Percentiles rank a stretch among this genome's conserved stretches.
Conservation (phyloP, 1,284 basidiomycete genomes). For the Laetiporus sulphureus region DNA sequence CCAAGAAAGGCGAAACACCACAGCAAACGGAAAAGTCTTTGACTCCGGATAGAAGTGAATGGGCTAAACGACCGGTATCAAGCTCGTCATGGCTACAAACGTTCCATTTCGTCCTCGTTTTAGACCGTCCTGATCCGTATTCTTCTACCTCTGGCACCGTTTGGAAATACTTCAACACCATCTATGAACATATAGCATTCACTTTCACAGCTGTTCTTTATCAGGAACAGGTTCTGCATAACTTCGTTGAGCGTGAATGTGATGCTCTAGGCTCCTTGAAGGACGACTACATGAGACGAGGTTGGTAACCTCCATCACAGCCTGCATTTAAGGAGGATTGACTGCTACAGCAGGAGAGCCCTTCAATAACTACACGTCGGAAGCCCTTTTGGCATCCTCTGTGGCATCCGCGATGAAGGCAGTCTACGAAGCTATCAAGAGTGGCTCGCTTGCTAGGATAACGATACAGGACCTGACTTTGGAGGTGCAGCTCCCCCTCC, state of each 20-base stretch:
- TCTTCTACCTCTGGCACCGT: conserved; percentile 73
- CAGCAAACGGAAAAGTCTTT: conserved; percentile 15
- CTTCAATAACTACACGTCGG: conserved; percentile 46
- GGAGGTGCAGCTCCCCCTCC: conserved; percentile 77
- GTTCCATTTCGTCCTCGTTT: conserved; percentile 85
- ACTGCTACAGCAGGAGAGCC: conserved; percentile 38
- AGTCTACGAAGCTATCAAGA: conserved; percentile 71
- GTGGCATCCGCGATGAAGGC: conserved; percentile 71
- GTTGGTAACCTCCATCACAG: conserved; percentile 27
- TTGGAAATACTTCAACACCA: conserved; percentile 72
- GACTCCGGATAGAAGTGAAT: conserved; percentile 17
- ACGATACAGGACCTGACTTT: conserved; percentile 71
- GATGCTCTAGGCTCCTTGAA: conserved; percentile 61
- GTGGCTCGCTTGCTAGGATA: conserved; percentile 64
- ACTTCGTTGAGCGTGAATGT: conserved; percentile 77
- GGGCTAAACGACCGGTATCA: conserved; percentile 5
- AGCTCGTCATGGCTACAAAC: conserved; percentile 56
- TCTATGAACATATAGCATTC: conserved; percentile 86
- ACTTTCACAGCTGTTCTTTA: conserved; percentile 84
- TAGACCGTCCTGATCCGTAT: conserved; percentile 86
- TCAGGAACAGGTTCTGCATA: conserved; percentile 78
- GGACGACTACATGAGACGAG: conserved; percentile 59
- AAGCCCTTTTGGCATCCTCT: conserved; percentile 61
- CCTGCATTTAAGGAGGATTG: neutral
- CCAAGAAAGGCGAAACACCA: conserved; percentile 33